phyloP scores from a whole-genome alignment of 768 basidiomycete species.

The Lactarius trivialis region DNA sequence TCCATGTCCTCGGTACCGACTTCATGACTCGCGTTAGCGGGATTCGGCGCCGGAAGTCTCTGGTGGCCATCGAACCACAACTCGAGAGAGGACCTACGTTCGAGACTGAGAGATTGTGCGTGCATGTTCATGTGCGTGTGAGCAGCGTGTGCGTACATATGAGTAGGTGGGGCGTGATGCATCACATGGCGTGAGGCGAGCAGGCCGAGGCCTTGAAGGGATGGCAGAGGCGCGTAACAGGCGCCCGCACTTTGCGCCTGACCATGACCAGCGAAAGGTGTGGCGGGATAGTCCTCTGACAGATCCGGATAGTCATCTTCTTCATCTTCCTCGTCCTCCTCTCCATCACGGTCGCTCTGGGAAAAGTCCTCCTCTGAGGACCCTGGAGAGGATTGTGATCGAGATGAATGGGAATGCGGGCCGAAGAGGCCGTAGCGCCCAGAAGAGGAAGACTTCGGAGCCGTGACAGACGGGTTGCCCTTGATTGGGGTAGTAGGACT shows the following conservation, averaged over 20 bases:
- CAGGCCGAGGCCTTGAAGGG: constrained; percentile 21
- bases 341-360: constrained; percentile 10
- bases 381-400: constrained; percentile 33
- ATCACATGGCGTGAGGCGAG: constrained; percentile 21
- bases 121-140: constrained; percentile 14
- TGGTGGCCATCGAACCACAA: constrained; percentile 15
- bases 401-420: constrained; percentile 36
- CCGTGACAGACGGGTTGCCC: constrained; percentile 28
- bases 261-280: constrained; percentile 1
- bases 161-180: constrained; percentile 12
- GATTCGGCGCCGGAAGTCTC: not conserved
- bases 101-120: constrained; percentile 5
- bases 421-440: constrained; percentile 58
- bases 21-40: not conserved
- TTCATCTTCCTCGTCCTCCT: constrained; percentile 33
- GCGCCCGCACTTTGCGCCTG: constrained; percentile 7
- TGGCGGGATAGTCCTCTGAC: constrained; percentile 22
- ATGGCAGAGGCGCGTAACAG: constrained; percentile 20
- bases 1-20: constrained; percentile 13
- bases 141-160: constrained; percentile 14
- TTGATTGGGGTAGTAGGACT: constrained; percentile 9
- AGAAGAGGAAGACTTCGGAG: constrained; percentile 34
- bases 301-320: constrained; percentile 50
- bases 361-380: constrained; percentile 30
- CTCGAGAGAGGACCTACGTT: constrained; percentile 16